phyloP scores from a whole-genome alignment of 1,284 basidiomycete species.

The Apiotrichum laibachii region DNA sequence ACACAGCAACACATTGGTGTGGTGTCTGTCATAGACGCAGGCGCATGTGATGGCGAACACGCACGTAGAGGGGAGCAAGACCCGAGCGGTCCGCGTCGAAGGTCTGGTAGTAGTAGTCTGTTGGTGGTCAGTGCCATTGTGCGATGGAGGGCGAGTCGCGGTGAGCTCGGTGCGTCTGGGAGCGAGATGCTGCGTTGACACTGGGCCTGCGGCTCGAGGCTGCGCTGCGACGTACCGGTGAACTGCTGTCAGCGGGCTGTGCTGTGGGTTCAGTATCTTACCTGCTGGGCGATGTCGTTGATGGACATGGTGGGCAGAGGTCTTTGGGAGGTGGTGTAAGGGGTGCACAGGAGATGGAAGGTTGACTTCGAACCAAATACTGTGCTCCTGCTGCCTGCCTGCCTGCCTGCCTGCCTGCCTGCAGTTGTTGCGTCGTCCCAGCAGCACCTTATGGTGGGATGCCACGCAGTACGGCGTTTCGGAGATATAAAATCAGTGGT shows the following conservation, averaged over 20 bases:
- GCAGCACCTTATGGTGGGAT: not conserved
- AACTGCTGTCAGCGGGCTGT: conserved; percentile 53
- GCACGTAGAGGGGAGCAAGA: conserved; percentile 48
- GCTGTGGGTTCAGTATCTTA: conserved; percentile 15
- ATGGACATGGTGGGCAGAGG: conserved; percentile 61
- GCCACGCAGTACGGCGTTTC: not conserved
- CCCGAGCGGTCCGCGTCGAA: conserved; percentile 46
- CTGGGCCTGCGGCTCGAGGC: conserved; percentile 20
- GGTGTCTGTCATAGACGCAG: no score
- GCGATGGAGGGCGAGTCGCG: no score
- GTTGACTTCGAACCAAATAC: not conserved
- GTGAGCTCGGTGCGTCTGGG: not conserved
- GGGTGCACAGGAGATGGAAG: not conserved
- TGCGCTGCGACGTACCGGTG: conserved; percentile 59
- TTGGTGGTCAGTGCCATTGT: conserved; percentile 4
- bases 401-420: no score
- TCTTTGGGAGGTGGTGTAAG: not conserved
- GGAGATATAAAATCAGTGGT: not conserved
- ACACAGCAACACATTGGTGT: no score
- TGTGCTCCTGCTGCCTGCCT: not conserved
- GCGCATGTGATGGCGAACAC: conserved; percentile 15
- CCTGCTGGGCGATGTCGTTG: conserved; percentile 55
- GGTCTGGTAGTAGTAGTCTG: conserved; percentile 52
- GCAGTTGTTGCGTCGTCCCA: not conserved
- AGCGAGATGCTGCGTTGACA: not conserved